Base-by-base conservation (phyloP, 2,329 filamentous ascomycete genomes). In the Diaporthe vaccinii region DNA sequence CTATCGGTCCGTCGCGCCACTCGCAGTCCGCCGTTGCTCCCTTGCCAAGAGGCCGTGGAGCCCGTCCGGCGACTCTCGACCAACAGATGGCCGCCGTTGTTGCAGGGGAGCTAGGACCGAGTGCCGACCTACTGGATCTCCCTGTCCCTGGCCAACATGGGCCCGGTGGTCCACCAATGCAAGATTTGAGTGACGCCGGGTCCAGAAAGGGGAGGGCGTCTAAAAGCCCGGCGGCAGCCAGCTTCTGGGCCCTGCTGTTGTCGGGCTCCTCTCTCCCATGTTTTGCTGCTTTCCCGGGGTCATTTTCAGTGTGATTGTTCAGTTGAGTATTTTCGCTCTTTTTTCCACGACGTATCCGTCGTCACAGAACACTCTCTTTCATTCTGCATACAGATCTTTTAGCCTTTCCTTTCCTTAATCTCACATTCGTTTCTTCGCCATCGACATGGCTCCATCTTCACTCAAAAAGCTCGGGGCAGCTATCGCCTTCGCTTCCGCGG, bases 391-490 rank as follows among this genome's bases (percentile, higher is more conserved):
- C 68, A 69, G 58, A 61, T 72, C 69, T 46, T 68, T 59, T 39
- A 46, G 39, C 39, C 17, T 22, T 59, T 59, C 25, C 58, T 46
- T 74, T 70, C 44, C 10, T 22, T 57, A 49, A 22, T 69, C n/a
- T 14, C n/a, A 39, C 53, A 8, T 62, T 62, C 44, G 14, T 49
- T 75, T 69, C 55, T 51, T 8, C 22, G 55, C 69, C 46, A 67
- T 67, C 39, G 53, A 51, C 4, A 76, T 76, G 73, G 61, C 73
- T 73, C 57, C 68, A 49, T 73, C 73, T 67, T 73, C 69, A 1
- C 62, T 75, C 69, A 73, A 67, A 39, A 76, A 53, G 62, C 57
- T 76, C 69, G 69, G 75, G 68, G 69, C 62, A 62, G 73, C 73
- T 41, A 53, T 76, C 44, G 75, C 69, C 22, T 73, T 72, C 55